Percentiles rank a stretch among this genome's conserved stretches.
These are phyloP conservation scores for Kingdonia uniflora DNA, from an alignment of 164 flowering plant species.

Conservation along the genomic window DNA sequence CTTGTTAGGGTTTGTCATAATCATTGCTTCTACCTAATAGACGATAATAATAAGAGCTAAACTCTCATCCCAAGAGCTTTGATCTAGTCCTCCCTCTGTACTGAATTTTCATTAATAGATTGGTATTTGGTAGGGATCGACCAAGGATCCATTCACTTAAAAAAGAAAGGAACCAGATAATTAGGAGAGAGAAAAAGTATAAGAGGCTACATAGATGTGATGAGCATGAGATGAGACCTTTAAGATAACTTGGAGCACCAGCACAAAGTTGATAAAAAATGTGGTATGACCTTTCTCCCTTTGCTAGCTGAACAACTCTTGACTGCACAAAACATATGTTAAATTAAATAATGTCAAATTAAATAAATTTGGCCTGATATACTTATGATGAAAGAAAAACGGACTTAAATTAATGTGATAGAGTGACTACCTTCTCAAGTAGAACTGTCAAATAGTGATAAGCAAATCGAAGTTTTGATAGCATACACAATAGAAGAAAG, in stretches of 20 bases:
- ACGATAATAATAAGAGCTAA: too few species aligned
- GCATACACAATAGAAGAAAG: background rate
- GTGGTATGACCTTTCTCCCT: constrained; percentile 90
- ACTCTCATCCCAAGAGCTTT: too few species aligned
- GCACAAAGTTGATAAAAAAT: constrained; percentile 95
- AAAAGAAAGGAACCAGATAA: too few species aligned
- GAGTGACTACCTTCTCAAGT: constrained; percentile 66
- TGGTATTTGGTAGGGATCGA: too few species aligned
- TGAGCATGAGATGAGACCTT: constrained; percentile 36
- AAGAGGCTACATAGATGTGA: too few species aligned
- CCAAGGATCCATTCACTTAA: too few species aligned
- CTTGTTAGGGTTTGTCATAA: too few species aligned
- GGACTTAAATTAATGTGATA: background rate
- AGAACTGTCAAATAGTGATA: constrained; percentile 34
- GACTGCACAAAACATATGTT: constrained; percentile 41
- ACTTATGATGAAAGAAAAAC: background rate
- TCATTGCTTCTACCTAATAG: too few species aligned
- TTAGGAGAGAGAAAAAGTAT: too few species aligned
- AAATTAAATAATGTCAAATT: constrained; percentile 1
- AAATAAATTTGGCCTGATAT: constrained; percentile 17
- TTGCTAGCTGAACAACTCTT: constrained; percentile 75
- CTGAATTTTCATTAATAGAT: too few species aligned
- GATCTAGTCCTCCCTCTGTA: too few species aligned
- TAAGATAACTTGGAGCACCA: constrained; percentile 68
- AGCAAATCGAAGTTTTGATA: background rate